Percentiles rank a stretch among this genome's conserved stretches.
Evolutionary conservation across 176 grass and related monocot genomes (phyloP).

Genomic region (Carex kokanica): DNA sequence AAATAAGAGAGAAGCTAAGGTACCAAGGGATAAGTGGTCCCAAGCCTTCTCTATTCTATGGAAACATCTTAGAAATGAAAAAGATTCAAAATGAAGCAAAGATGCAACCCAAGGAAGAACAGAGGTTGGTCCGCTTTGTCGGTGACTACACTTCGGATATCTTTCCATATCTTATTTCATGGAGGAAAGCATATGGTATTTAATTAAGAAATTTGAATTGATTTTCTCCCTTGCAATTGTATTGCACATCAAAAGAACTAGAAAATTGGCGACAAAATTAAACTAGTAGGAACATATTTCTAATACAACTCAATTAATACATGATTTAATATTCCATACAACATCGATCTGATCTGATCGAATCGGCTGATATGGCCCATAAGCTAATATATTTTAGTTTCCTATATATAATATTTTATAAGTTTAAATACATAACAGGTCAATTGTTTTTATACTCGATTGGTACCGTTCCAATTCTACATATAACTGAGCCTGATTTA

Average conservation of each 20-base stretch:
- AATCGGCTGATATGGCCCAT: neutral
- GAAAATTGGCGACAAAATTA: neutral
- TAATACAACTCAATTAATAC: neutral
- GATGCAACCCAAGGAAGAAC: neutral
- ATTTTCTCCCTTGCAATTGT: neutral
- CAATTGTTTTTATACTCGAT: constrained; percentile 62
- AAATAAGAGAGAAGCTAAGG: constrained; percentile 49
- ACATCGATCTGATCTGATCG: neutral
- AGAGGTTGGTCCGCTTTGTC: neutral
- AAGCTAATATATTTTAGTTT: neutral
- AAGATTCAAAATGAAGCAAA: constrained; percentile 35
- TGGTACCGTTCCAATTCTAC: constrained; percentile 46
- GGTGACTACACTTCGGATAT: constrained; percentile 39
- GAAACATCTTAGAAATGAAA: constrained; percentile 69
- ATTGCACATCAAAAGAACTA: neutral
- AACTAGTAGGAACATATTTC: neutral
- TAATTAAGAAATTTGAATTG: neutral
- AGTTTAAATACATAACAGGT: constrained; percentile 29
- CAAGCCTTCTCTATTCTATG: constrained; percentile 54
- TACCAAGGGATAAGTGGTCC: constrained; percentile 72
- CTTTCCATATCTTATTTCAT: constrained; percentile 60
- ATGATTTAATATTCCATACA: neutral
- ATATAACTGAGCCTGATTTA: constrained; percentile 48
- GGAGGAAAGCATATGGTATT: constrained; percentile 64
- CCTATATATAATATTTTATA: neutral